Base-by-base conservation (phyloP, 768 basidiomycete species). In the Stropharia rugosoannulata region DNA sequence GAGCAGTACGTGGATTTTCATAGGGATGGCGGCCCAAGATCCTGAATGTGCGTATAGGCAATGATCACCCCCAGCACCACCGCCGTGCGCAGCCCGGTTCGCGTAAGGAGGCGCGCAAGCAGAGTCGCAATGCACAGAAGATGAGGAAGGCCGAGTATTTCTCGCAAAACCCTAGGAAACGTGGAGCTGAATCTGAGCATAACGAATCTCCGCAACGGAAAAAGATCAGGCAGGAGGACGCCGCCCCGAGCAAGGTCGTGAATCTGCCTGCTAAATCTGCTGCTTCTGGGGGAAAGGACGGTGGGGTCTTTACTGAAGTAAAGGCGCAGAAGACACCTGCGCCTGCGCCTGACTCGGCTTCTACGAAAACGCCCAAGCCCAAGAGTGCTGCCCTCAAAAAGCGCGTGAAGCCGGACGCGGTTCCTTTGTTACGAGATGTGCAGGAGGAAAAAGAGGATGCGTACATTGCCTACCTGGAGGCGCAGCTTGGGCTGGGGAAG, bases 391-490 rank as follows among this genome's bases (percentile, higher is more conserved):
- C 4, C 13, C 29, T 37, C 13, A 39, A 50, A 36, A 60, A 58
- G 44, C 36, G 16, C 8, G 1, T 15, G 5, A 58, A 58, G 29
- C 50, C 45, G 2, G 0, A 29, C 13, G 25, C 45, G n/a, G 8
- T 38, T 3, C 36, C 49, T 9, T 18, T 42, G 7, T 40, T 35
- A 12, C 54, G 41, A 45, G 54, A 53, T 15, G 44, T 47, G 13
- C 35, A 50, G 3, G 73, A 91, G 57, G 70, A 76, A 29, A 80
- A 88, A 35, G 95, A 98, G 62, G 94, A 95, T 64, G 79, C 80
- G 0, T 93, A 95, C 65, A 97, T 98, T 42, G 80, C 85, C 0
- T 86, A 89, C 71, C 73, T 97, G 10, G 95, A 98, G 68, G 75
- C 80, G 0, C 88, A 86, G 68, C 79, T 97, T 15, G 86, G 90